Evolutionary conservation across 768 basidiomycete species (phyloP), one percentile per base, ranked within the genome.

Genomic region (Trichaptum fuscoviolaceum): DNA sequence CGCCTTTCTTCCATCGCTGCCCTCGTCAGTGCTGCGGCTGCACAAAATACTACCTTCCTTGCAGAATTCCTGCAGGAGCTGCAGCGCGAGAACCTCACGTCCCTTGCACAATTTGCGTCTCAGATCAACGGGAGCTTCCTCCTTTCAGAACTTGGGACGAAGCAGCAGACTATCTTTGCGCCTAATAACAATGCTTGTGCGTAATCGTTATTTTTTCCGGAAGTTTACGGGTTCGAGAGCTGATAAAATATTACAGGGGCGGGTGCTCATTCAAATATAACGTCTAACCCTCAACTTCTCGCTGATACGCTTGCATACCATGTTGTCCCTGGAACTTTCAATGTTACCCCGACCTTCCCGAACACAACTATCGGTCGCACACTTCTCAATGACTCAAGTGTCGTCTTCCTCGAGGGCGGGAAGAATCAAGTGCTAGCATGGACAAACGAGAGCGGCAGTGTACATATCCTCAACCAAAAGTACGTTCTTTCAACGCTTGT

Each of bases 321-420:
- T 73, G 73, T 88, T 67, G 77, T 88, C 8, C 70, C 79, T 61
- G 86, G 87, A 26, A 78, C 85, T 67, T 82, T 86, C 73, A 77
- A 81, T 5, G 67, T 76, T 10, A 77, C 81, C n/a, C 75, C 77
- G 12, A 73, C 75, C 18, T 83, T 77, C 66, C 88, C 89, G 1
- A 85, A 84, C 69, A 79, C 81, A 68, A 90, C 89, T 0, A 75
- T 92, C 64, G 87, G 86, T 1, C 83, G 87, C 57, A 88, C 90
- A 0, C 76, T 87, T n/a, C 79, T 91, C 58, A 83, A 82, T 58
- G 80, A 83, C 52, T 70, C 82, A 0, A 66, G 77, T 0, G 73
- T 82, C 30, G 84, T 88, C 8, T 73, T 71, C 24, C 82, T 91
- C 0, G 88, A 89, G 70, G 89, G 83, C 7, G 82, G 82, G 69